Conservation (phyloP, 257 asterid species). For the Solanum megistacrolobum region DNA sequence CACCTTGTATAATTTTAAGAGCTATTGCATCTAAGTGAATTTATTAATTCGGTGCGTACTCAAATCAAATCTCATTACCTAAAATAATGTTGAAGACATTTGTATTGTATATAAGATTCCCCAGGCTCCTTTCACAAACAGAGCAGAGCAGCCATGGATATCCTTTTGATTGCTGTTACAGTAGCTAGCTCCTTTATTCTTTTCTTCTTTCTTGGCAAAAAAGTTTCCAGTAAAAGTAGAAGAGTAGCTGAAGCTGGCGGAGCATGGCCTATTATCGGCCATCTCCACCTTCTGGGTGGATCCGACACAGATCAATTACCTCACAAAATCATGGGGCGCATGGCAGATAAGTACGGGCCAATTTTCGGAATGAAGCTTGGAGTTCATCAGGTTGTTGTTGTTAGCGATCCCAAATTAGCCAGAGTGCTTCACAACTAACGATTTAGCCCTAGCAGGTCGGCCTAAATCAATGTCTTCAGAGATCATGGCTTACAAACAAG, state of each 20-base stretch:
- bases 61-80: no score
- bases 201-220: background rate
- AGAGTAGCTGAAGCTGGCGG: conserved; percentile 6
- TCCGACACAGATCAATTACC: background rate
- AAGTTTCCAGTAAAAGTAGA: background rate
- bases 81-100: no score
- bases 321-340: conserved; percentile 1
- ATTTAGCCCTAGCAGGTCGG: background rate
- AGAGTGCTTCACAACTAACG: conserved; percentile 17
- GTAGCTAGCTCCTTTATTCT: background rate
- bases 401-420: conserved; percentile 9
- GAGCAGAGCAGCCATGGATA: background rate
- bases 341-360: conserved; percentile 26
- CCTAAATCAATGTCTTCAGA: conserved; percentile 2
- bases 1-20: no score
- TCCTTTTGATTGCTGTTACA: background rate
- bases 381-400: background rate
- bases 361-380: conserved; percentile 16
- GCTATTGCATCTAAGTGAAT: no score
- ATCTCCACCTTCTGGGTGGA: conserved; percentile 19
- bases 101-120: background rate
- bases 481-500: conserved; percentile 1
- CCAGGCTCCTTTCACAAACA: background rate
- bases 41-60: no score
- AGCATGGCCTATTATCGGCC: conserved; percentile 21